Conservation (phyloP, 2,329 filamentous ascomycete species). For the Alternaria gansuensis region DNA sequence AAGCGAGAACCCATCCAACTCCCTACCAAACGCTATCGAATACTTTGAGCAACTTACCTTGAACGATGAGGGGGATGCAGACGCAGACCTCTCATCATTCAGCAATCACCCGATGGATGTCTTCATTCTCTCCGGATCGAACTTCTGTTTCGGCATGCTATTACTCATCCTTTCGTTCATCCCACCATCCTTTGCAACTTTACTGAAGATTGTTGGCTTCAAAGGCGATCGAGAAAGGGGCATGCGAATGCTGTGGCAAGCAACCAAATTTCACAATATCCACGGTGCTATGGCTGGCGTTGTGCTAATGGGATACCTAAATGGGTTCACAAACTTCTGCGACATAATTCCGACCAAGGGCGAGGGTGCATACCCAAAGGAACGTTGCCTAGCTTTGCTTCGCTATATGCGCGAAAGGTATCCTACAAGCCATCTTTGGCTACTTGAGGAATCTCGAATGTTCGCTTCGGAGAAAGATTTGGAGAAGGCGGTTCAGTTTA, state of each 20-base stretch:
- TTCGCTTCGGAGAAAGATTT: slow-evolving; percentile 72
- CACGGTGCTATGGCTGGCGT: slow-evolving; percentile 91
- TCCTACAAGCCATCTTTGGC: slow-evolving; percentile 84
- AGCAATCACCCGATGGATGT: slow-evolving; percentile 76
- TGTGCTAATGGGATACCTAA: slow-evolving; percentile 85
- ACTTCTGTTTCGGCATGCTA: slow-evolving; percentile 88
- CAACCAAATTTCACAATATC: slow-evolving; percentile 83
- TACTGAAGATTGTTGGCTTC: slow-evolving; percentile 90
- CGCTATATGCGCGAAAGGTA: slow-evolving; percentile 78
- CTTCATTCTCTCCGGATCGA: slow-evolving; percentile 88
- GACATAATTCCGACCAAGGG: slow-evolving; percentile 79
- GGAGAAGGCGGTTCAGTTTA: slow-evolving; percentile 70
- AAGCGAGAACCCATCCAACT: slow-evolving; percentile 28
- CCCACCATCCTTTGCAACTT: slow-evolving; percentile 85
- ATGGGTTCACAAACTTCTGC: slow-evolving; percentile 82
- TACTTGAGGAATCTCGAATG: slow-evolving; percentile 85
- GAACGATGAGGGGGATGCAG: slow-evolving; percentile 51
- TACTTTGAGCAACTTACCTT: slow-evolving; percentile 47
- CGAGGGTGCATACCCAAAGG: slow-evolving; percentile 72
- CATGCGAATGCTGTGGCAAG: slow-evolving; percentile 87
- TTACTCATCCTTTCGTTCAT: slow-evolving; percentile 90
- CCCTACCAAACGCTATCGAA: slow-evolving; percentile 37
- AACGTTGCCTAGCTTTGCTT: slow-evolving; percentile 73
- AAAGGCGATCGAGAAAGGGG: slow-evolving; percentile 85
- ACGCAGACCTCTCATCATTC: slow-evolving; percentile 70